Conservation (phyloP, 495 filamentous ascomycete genomes). For the Ascobolus immersus region DNA sequence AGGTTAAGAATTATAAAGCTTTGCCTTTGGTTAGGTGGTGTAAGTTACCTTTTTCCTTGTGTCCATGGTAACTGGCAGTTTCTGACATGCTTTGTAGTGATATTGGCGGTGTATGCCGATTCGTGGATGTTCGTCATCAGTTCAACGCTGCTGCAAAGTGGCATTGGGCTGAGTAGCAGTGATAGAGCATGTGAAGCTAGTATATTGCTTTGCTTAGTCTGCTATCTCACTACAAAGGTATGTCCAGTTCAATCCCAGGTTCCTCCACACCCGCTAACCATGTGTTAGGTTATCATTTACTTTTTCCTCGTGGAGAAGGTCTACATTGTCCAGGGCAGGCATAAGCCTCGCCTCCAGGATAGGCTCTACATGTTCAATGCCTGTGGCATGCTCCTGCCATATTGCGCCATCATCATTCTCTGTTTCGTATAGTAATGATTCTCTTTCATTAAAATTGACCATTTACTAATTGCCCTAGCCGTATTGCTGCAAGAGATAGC, state of each 20-base stretch:
- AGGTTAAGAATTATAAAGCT: slow-evolving; percentile 4
- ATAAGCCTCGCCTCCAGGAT: slow-evolving; percentile 10
- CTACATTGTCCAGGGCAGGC: slow-evolving; percentile 14
- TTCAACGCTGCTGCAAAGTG: slow-evolving; percentile 14
- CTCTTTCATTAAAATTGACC: background rate
- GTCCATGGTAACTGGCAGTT: background rate
- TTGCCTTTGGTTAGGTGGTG: slow-evolving; percentile 15
- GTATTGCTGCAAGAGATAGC: background rate
- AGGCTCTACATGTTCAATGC: slow-evolving; percentile 15
- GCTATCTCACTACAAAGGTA: slow-evolving; percentile 17
- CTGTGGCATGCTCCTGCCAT: slow-evolving; percentile 15
- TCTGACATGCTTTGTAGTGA: slow-evolving; percentile 6
- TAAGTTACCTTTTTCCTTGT: slow-evolving; percentile 6
- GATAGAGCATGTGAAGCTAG: slow-evolving; percentile 12
- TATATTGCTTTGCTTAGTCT: slow-evolving; percentile 14
- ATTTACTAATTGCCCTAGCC: background rate
- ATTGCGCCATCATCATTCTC: slow-evolving; percentile 12
- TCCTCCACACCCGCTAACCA: background rate
- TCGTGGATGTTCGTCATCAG: slow-evolving; percentile 16
- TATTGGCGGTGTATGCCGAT: slow-evolving; percentile 12
- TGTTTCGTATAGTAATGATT: slow-evolving; percentile 13
- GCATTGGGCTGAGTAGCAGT: slow-evolving; percentile 14
- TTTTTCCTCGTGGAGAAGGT: slow-evolving; percentile 17
- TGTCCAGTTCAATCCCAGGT: background rate
- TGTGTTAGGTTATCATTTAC: slow-evolving; percentile 8